Conservation (phyloP, 352 stramenopile species). For the Globisporangium middletonii region DNA sequence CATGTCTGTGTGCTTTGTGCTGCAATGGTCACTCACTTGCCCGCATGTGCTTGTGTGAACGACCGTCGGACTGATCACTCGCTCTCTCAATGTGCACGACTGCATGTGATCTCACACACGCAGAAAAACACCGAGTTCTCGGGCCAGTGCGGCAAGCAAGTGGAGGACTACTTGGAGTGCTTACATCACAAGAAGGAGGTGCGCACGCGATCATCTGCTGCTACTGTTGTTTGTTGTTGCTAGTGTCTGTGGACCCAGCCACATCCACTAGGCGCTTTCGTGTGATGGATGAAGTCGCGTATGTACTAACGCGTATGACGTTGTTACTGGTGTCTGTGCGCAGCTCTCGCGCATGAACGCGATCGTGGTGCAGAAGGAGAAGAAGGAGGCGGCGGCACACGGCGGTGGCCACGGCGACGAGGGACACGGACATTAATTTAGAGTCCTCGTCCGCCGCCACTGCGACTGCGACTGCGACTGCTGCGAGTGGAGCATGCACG, state of each 20-base stretch:
- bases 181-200: conserved; percentile 95
- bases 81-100: not conserved
- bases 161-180: conserved; percentile 95
- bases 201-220: not conserved
- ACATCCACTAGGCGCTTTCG: not conserved
- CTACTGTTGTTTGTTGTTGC: not conserved
- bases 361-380: conserved; percentile 73
- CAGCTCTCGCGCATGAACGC: conserved; percentile 84
- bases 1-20: conserved; percentile 18
- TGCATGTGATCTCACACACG: not conserved
- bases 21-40: not conserved
- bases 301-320: not conserved
- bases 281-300: not conserved
- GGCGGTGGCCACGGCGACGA: conserved; percentile 25
- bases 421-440: conserved; percentile 46
- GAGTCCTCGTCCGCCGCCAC: not conserved
- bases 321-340: not conserved
- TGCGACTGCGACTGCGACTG: no score
- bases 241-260: no score
- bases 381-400: conserved; percentile 51
- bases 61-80: not conserved
- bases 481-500: no score
- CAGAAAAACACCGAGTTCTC: conserved; percentile 81
- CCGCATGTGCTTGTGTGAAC: not conserved
- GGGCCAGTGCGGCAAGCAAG: conserved; percentile 77